Conservation (phyloP, 371 early-diverging fungal species). For the Mucor saturninus region DNA sequence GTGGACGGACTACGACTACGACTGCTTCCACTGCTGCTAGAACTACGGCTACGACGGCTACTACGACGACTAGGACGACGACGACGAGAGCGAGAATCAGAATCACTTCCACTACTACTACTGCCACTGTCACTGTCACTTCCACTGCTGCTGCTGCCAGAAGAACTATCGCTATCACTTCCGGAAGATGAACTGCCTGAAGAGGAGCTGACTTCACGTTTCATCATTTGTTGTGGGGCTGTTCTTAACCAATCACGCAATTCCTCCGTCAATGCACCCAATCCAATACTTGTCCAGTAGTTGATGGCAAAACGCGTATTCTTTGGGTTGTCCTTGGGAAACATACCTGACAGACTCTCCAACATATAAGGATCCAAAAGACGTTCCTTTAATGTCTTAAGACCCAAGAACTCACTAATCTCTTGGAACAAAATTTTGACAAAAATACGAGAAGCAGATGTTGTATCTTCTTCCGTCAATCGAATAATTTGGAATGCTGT, state of each 20-base stretch:
- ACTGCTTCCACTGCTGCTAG: conserved; percentile 3
- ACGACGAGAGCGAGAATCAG: background rate
- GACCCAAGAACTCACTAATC: conserved; percentile 83
- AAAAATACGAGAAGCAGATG: conserved; percentile 96
- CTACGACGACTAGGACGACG: background rate
- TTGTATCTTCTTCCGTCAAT: conserved; percentile 92
- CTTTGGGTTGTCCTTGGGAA: conserved; percentile 88
- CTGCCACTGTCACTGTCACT: background rate
- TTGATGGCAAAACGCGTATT: conserved; percentile 97
- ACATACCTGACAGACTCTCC: conserved; percentile 81
- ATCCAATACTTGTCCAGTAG: conserved; percentile 93
- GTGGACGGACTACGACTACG: background rate
- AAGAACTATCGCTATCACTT: background rate
- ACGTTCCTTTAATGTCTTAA: conserved; percentile 77
- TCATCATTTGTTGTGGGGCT: conserved; percentile 62
- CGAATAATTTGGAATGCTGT: conserved; percentile 78
- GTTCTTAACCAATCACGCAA: conserved; percentile 83
- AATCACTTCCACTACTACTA: conserved; percentile 1
- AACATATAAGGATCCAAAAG: conserved; percentile 70
- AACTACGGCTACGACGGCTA: conserved; percentile 1
- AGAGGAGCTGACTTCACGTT: conserved; percentile 31
- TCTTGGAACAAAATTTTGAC: conserved; percentile 95
- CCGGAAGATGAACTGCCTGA: conserved; percentile 30
- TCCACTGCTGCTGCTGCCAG: background rate
- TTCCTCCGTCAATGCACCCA: conserved; percentile 93